Evolutionary conservation across 768 basidiomycete genomes (phyloP).

Genomic region (Amanita pseudoporphyria): DNA sequence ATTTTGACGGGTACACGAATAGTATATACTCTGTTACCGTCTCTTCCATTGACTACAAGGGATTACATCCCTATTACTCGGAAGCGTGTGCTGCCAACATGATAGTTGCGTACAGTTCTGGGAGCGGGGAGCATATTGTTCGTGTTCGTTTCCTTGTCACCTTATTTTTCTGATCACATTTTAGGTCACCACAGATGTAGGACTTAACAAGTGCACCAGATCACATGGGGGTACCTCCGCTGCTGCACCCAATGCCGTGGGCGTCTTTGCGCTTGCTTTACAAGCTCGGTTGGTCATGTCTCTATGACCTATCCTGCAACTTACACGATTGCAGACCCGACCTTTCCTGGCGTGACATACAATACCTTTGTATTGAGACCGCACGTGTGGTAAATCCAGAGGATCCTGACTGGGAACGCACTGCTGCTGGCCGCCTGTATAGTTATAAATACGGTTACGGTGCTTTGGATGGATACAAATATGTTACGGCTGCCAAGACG

Average conservation of each 20-base stretch:
- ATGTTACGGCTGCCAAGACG: constrained; percentile 68
- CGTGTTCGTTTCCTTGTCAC: constrained; percentile 21
- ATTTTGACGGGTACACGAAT: constrained; percentile 99
- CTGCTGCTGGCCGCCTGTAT: constrained; percentile 51
- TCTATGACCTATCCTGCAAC: constrained; percentile 3
- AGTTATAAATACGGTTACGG: constrained; percentile 97
- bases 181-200: constrained; percentile 92
- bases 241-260: constrained; percentile 93
- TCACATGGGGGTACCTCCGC: constrained; percentile 95
- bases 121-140: constrained; percentile 89
- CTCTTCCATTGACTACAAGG: constrained; percentile 89
- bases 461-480: constrained; percentile 71
- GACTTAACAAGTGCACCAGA: constrained; percentile 69
- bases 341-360: constrained; percentile 93
- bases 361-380: constrained; percentile 76
- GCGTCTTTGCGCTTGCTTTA: constrained; percentile 85
- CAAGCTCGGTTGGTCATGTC: constrained; percentile 56
- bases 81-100: constrained; percentile 98
- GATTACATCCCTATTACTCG: constrained; percentile 92
- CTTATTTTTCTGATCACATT: constrained; percentile 9
- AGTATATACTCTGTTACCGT: constrained; percentile 95
- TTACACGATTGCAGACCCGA: constrained; percentile 54
- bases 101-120: constrained; percentile 93
- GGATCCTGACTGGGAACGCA: constrained; percentile 92
- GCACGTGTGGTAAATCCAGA: constrained; percentile 74